Base-by-base conservation (phyloP, 164 flowering plant species). In the Warburgia ugandensis region DNA sequence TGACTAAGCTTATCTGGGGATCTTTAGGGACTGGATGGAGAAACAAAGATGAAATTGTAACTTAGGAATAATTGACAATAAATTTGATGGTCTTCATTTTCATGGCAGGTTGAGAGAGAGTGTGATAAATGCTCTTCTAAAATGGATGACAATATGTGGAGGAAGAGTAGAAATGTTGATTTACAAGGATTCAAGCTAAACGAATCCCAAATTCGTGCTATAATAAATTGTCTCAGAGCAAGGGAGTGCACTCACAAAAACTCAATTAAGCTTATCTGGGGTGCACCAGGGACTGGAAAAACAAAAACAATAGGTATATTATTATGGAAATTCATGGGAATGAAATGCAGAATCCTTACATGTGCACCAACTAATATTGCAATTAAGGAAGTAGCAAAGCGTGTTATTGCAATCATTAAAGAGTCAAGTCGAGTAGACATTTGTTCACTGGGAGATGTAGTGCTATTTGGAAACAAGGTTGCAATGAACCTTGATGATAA, bases 201-300 rank as follows among this genome's bases (percentile, higher is more conserved):
- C 54, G 66, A 73, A 4, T 85, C 92, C 5, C 97, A 88, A 64
- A 23, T 2, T 1, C 28, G 45, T 17, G 83, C 94, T 22, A 63
- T 88, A 22, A 8, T 47, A 1, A 45, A 60, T 32, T 68, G 76
- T 37, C 52, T 84, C 33, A 2, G 25, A 7, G 50, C 46, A 32
- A 11, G 63, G 25, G 43, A 58, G 3, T 76, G 79, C 44, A 9
- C 40, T 10, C 77, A 75, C 45, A 62, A 52, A 58, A 35, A 76
- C 31, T 45, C 68, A 8, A 64, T 80, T 12, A 65, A 80, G 33
- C 82, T 81, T 21, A 70, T 87, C 9, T 78, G 94, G 85, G 96
- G 96, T 5, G 90, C 94, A 1, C 90, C 92, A 0, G 96, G 92
- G 7, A 81, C 95, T 0, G 95, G 95, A 8, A 86, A 86, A 36